A percentile compares a stretch with the other conserved stretches of the same genome.
Evolutionary conservation across 225 moss, liverwort and hornwort genomes (phyloP).

Genomic region (Physcomitrium patens): DNA sequence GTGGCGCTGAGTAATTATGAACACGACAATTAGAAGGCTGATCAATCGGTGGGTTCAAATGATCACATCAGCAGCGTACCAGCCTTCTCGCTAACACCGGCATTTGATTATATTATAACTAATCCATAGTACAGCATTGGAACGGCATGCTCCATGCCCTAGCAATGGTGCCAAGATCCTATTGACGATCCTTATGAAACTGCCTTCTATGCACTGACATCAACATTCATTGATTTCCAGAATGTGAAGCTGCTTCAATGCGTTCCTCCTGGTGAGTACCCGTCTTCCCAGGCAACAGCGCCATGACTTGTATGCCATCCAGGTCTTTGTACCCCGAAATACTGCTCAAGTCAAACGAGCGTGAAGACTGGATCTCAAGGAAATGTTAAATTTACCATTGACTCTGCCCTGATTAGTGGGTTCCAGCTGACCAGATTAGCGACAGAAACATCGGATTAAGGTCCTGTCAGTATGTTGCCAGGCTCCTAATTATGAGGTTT

Average conservation of each 20-base stretch:
- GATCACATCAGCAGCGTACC: neutral
- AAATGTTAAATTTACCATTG: neutral
- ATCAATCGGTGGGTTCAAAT: no score
- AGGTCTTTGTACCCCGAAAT: constrained; percentile 2
- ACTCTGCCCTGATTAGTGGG: constrained; percentile 35
- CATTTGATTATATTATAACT: neutral
- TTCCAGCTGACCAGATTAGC: constrained; percentile 21
- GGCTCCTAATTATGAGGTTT: constrained; percentile 8
- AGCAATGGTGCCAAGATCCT: constrained; percentile 1
- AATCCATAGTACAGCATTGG: neutral
- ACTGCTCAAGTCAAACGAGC: neutral
- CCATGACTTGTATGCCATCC: constrained; percentile 1
- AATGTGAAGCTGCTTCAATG: constrained; percentile 24
- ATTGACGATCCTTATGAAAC: no score
- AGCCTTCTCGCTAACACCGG: constrained; percentile 1
- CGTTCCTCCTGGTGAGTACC: constrained; percentile 25
- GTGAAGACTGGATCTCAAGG: neutral
- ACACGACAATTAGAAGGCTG: no score
- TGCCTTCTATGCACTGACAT: constrained; percentile 19
- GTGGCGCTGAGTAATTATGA: no score
- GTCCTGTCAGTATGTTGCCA: constrained; percentile 32
- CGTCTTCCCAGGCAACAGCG: constrained; percentile 22
- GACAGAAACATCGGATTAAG: constrained; percentile 32
- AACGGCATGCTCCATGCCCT: constrained; percentile 12
- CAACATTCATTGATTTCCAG: neutral